These are phyloP conservation scores for Podila horticola DNA, from an alignment of 192 early-diverging fungal species.

Conservation along the genomic window DNA sequence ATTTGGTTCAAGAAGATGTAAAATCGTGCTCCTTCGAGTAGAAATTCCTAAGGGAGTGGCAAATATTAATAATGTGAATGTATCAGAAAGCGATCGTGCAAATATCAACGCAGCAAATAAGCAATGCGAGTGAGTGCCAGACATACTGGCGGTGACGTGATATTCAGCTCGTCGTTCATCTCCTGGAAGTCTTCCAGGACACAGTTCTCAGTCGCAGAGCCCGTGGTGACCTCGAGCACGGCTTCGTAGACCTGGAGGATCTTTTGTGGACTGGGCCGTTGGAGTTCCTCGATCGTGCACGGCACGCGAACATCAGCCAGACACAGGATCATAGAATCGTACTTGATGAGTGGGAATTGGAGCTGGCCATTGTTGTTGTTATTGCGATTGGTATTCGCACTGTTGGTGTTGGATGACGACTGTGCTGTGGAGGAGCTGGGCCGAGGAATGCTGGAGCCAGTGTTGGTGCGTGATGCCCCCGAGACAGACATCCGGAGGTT, in stretches of 20 bases:
- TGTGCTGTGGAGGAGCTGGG: background rate
- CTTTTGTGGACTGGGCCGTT: constrained; percentile 73
- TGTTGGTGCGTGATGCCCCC: background rate
- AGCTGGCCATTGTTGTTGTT: constrained; percentile 12
- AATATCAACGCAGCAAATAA: background rate
- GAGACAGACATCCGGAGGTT: constrained; percentile 33
- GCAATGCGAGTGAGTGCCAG: background rate
- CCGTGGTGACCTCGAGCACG: constrained; percentile 76
- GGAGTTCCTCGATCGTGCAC: constrained; percentile 76
- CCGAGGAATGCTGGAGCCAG: constrained; percentile 39
- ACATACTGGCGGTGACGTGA: background rate
- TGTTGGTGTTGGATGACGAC: background rate
- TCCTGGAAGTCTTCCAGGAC: constrained; percentile 41
- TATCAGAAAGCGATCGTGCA: background rate
- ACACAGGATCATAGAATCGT: constrained; percentile 77
- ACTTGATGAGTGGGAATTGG: constrained; percentile 77
- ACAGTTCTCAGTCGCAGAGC: constrained; percentile 65
- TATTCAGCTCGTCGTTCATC: constrained; percentile 6
- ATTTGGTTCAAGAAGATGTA: constrained; percentile 38
- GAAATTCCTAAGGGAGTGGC: constrained; percentile 22
- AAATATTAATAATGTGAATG: too few species aligned
- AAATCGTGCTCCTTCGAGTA: constrained; percentile 22
- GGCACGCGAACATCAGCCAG: constrained; percentile 82
- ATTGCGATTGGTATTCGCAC: background rate
- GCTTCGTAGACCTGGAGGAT: constrained; percentile 78